Percentiles rank a stretch among this genome's conserved stretches.
phyloP scores from a whole-genome alignment of 192 early-diverging fungal species.

The Mortierella antarctica region DNA sequence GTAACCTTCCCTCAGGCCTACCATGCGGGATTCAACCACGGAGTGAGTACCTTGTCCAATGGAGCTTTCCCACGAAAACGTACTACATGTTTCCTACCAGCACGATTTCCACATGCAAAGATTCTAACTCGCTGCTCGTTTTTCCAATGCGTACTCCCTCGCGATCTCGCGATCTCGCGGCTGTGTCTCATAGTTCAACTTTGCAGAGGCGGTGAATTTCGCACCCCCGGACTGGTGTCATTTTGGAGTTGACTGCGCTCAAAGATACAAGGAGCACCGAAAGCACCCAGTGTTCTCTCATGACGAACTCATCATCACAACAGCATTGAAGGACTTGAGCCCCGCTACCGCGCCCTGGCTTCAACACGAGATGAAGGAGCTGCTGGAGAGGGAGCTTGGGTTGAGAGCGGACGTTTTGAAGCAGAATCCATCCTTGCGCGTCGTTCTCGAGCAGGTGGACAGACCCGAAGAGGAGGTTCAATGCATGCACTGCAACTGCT shows the following conservation, averaged over 20 bases:
- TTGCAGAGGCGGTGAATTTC: conserved; percentile 98
- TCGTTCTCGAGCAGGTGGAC: conserved; percentile 57
- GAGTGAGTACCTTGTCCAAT: conserved; percentile 59
- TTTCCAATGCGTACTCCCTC: too few relatives aligned
- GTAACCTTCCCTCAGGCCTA: conserved; percentile 96
- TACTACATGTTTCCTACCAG: too few relatives aligned
- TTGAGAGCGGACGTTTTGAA: conserved; percentile 57
- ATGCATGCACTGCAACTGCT: conserved; percentile 78
- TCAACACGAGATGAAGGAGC: conserved; percentile 55
- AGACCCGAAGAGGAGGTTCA: conserved; percentile 68
- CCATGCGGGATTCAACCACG: conserved; percentile 98
- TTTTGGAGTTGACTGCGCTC: conserved; percentile 80
- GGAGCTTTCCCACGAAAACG: too few relatives aligned
- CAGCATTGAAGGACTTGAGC: conserved; percentile 55
- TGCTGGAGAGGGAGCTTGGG: conserved; percentile 65
- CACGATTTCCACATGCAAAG: background rate
- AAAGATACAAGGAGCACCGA: conserved; percentile 81
- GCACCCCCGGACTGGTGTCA: conserved; percentile 92
- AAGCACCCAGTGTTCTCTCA: conserved; percentile 94
- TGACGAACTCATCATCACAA: conserved; percentile 87
- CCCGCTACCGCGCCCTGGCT: conserved; percentile 59
- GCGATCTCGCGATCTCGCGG: too few relatives aligned
- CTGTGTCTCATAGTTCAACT: conserved; percentile 75
- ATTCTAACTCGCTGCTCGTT: too few relatives aligned
- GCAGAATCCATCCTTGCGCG: conserved; percentile 47